Percentiles rank a stretch among this genome's conserved stretches.
Conservation (phyloP, 2,329 filamentous ascomycete genomes). For the Diaporthe sp. region DNA sequence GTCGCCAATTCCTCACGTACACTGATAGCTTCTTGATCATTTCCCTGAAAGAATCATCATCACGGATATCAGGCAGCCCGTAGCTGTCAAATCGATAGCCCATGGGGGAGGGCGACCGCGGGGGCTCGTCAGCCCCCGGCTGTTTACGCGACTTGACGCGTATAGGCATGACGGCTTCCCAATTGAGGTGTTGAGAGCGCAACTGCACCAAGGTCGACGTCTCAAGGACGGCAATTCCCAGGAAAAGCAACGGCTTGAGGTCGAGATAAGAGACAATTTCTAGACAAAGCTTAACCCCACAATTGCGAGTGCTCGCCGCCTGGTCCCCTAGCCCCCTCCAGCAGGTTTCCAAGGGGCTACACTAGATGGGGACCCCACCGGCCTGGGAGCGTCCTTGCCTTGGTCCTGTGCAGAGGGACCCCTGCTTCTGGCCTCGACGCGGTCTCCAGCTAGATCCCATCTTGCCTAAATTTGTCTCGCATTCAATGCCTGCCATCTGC, state of each 20-base stretch:
- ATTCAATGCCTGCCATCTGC: slow-evolving; percentile 4
- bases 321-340: background rate
- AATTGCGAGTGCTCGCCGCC: background rate
- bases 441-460: slow-evolving; percentile 16
- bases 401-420: background rate
- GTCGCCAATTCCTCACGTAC: slow-evolving; percentile 54
- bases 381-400: slow-evolving; percentile 1
- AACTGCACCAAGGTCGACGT: background rate
- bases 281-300: slow-evolving; percentile 16
- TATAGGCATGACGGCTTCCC: slow-evolving; percentile 49
- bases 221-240: background rate
- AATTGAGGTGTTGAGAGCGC: background rate
- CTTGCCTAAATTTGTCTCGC: slow-evolving; percentile 29
- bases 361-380: background rate
- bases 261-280: slow-evolving; percentile 20
- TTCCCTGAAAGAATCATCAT: slow-evolving; percentile 72
- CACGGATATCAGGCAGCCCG: slow-evolving; percentile 67
- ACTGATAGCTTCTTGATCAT: slow-evolving; percentile 77
- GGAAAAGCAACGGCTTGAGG: background rate
- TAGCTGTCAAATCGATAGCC: slow-evolving; percentile 45
- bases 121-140: slow-evolving; percentile 45
- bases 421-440: slow-evolving; percentile 21
- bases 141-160: slow-evolving; percentile 56
- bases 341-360: slow-evolving; percentile 11
- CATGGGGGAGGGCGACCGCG: slow-evolving; percentile 54